Conservation (phyloP, 306 rosid genomes). For the Begonia loranthoides region DNA sequence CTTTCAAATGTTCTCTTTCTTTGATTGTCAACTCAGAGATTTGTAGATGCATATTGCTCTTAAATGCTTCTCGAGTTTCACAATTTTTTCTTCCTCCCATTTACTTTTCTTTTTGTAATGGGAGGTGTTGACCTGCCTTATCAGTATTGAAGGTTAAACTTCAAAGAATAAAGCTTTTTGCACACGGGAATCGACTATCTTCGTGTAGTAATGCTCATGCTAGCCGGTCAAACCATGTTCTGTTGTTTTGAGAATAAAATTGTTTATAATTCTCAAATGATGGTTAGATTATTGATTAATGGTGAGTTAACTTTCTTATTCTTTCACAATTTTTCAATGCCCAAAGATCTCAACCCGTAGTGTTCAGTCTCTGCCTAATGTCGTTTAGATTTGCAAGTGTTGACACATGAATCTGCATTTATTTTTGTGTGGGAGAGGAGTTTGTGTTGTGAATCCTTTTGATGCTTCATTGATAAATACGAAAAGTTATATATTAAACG, state of each 20-base stretch:
- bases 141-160: too few species aligned
- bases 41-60: too few species aligned
- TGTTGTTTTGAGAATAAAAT: background rate
- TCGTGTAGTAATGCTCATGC: too few species aligned
- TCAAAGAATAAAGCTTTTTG: too few species aligned
- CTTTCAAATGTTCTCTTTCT: too few species aligned
- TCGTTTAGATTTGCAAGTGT: background rate
- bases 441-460: background rate
- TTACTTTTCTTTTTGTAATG: too few species aligned
- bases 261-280: background rate
- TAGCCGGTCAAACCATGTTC: background rate
- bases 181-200: too few species aligned
- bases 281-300: background rate
- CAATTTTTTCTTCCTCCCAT: too few species aligned
- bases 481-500: constrained; percentile 1
- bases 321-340: background rate
- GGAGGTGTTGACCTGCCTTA: too few species aligned
- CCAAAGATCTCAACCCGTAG: background rate
- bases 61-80: too few species aligned
- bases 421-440: background rate
- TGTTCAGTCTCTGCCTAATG: background rate
- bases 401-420: background rate
- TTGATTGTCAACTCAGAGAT: too few species aligned
- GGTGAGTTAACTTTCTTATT: background rate
- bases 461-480: background rate